A percentile compares a stretch with the other conserved stretches of the same genome.
Evolutionary conservation across 1,284 basidiomycete species (phyloP).

Genomic region (Macrocystidia cucumis): DNA sequence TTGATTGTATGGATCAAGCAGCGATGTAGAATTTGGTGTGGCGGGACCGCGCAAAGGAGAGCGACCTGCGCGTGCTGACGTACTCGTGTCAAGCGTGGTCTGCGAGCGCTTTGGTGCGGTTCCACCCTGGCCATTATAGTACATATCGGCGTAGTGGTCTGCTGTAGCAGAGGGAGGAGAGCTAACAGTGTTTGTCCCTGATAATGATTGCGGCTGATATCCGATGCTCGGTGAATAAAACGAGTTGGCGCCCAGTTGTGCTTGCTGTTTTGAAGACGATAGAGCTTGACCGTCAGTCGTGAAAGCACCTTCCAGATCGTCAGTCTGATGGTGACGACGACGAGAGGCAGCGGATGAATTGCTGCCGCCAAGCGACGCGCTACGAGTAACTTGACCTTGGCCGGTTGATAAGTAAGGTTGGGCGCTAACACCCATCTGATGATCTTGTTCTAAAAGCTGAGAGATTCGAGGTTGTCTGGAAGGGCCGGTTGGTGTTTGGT

Average conservation of each 20-base stretch:
- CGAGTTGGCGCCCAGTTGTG: constrained; percentile 32
- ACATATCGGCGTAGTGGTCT: constrained; percentile 58
- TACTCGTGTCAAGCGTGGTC: constrained; percentile 40
- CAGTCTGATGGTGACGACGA: constrained; percentile 52
- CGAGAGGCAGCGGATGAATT: constrained; percentile 29
- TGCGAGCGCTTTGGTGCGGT: constrained; percentile 50
- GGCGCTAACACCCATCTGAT: constrained; percentile 31
- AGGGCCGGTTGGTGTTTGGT: constrained; percentile 28
- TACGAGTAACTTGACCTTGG: constrained; percentile 50
- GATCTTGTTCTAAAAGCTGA: constrained; percentile 58
- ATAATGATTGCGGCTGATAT: constrained; percentile 42
- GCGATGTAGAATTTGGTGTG: constrained; percentile 31
- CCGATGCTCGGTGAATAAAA: constrained; percentile 54
- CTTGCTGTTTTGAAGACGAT: constrained; percentile 21
- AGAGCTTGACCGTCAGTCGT: constrained; percentile 38
- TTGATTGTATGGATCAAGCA: constrained; percentile 63
- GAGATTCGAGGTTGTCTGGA: constrained; percentile 54
- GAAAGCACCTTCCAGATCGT: constrained; percentile 67
- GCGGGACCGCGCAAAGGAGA: constrained; percentile 54
- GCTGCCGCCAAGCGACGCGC: constrained; percentile 52
- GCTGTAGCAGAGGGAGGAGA: constrained; percentile 19
- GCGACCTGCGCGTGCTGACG: constrained; percentile 40
- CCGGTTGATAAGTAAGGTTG: constrained; percentile 47
- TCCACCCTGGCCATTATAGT: constrained; percentile 42
- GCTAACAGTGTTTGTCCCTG: constrained; percentile 26